A percentile compares a stretch with the other conserved stretches of the same genome.
These are phyloP conservation scores for Hortiboletus campestris DNA, from an alignment of 768 basidiomycete genomes.

Conservation along the genomic window DNA sequence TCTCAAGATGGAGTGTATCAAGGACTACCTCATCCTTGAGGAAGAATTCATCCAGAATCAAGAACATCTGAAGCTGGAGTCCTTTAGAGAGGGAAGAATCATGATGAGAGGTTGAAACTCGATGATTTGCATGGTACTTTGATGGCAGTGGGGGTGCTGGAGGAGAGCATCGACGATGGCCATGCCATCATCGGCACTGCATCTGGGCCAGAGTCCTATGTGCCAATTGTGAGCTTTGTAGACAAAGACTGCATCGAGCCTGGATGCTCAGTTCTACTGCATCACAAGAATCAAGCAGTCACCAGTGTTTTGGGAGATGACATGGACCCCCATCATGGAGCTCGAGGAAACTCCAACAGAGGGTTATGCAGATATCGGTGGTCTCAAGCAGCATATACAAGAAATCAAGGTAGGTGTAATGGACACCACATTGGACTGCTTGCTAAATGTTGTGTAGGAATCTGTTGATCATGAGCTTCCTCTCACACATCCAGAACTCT, in stretches of 20 bases:
- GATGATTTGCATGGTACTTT: slow-evolving; percentile 94
- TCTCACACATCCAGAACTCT: slow-evolving; percentile 94
- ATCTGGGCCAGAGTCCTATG: slow-evolving; percentile 94
- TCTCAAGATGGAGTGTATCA: slow-evolving; percentile 96
- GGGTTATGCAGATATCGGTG: slow-evolving; percentile 98
- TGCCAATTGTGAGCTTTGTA: slow-evolving; percentile 96
- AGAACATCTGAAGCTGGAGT: slow-evolving; percentile 84
- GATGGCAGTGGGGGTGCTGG: slow-evolving; percentile 97
- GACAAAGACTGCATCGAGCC: slow-evolving; percentile 98
- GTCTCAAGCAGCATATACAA: slow-evolving; percentile 94
- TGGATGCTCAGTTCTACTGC: slow-evolving; percentile 89
- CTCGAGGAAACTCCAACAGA: slow-evolving; percentile 99
- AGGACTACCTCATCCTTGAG: slow-evolving; percentile 95
- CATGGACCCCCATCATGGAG: slow-evolving; percentile 94
- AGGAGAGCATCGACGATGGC: slow-evolving; percentile 97
- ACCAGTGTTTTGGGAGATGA: slow-evolving; percentile 97
- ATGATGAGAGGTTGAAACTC: slow-evolving; percentile 90
- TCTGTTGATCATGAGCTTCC: slow-evolving; percentile 84
- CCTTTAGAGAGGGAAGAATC: slow-evolving; percentile 88
- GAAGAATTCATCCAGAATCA: slow-evolving; percentile 94
- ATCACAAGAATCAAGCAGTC: slow-evolving; percentile 94
- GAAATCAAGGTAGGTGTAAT: slow-evolving; percentile 83
- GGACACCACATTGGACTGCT: background rate
- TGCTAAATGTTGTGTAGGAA: slow-evolving; percentile 54
- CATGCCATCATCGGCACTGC: slow-evolving; percentile 98